phyloP scores from a whole-genome alignment of 306 rosid genomes.

The Cicer pinnatifidum region DNA sequence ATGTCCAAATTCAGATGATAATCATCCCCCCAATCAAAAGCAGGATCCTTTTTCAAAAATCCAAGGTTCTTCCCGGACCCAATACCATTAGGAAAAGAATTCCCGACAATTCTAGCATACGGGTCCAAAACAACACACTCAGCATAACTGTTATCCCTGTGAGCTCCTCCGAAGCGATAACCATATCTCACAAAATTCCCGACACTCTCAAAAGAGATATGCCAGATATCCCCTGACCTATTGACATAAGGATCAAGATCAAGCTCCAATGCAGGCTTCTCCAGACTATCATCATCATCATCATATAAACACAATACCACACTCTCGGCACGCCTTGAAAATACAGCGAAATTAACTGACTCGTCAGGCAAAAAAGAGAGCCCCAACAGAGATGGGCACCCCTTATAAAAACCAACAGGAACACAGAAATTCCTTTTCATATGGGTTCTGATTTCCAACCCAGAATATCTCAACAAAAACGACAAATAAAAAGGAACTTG shows the following conservation, averaged over 20 bases:
- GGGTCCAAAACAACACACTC: conserved; percentile 70
- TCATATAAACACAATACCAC: conserved; percentile 83
- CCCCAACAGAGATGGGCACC: conserved; percentile 72
- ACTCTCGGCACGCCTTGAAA: conserved; percentile 70
- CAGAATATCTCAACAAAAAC: conserved; percentile 58
- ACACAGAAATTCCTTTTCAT: conserved; percentile 72
- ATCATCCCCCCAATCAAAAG: conserved; percentile 78
- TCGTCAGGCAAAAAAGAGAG: conserved; percentile 66
- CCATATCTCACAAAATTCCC: conserved; percentile 70
- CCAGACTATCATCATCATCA: conserved; percentile 40
- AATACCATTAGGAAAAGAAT: conserved; percentile 49
- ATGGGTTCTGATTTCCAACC: conserved; percentile 67
- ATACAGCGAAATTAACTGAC: conserved; percentile 72
- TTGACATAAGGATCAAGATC: conserved; percentile 88
- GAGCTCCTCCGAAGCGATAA: conserved; percentile 61
- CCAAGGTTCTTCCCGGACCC: conserved; percentile 63
- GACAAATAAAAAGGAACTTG: conserved; percentile 76
- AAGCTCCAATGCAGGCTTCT: conserved; percentile 82
- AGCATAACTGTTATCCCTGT: conserved; percentile 35
- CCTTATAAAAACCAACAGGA: conserved; percentile 75
- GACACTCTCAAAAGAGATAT: conserved; percentile 66
- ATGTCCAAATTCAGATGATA: conserved; percentile 52
- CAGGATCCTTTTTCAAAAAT: conserved; percentile 61
- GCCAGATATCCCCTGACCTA: conserved; percentile 89
- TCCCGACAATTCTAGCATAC: conserved; percentile 70